Base-by-base conservation (phyloP, 2,329 filamentous ascomycete species). In the Gaeumannomyces tritici region DNA sequence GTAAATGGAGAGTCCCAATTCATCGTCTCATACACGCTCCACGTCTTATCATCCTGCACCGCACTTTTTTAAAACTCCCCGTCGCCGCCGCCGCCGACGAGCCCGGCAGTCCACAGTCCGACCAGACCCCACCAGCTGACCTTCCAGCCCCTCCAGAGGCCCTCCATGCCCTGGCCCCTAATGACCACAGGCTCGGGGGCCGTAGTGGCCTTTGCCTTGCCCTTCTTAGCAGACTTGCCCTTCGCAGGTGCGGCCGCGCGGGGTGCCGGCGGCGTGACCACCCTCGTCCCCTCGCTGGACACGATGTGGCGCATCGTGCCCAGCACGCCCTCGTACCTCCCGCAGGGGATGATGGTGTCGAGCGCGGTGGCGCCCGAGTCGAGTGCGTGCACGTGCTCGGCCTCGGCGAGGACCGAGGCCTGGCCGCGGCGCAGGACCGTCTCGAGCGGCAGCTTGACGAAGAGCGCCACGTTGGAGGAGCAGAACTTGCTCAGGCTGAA, bases 351-450 rank as follows among this genome's bases (percentile, higher is more conserved):
- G 62, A 97, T 87, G 0, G 91, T 92, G 62, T 91, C 86, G 57
- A 90, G 29, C 21, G 27, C 57, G 21, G 18, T 21, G 4, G 51
- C 51, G 2, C 59, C 4, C 2, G 64, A 70, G 26, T 80, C 77
- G 3, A 84, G 73, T 0, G 85, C 83, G 13, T 74, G 72, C 2
- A 82, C 66, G 62, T 85, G 83, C 13, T 76, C 69, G 1, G 81
- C 80, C 18, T 80, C 80, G 21, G 81, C 81, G 57, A 91, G 80
- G 1, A 91, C 86, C 1, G 87, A 81, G 64, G 95, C 88, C 74
- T 99, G 95, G 6, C 91, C 93, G 64, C 95, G 86, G 59, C 95
- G 88, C 9, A 98, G 82, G 21, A 96, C 89, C 0, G 93, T 98
- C 75, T 99, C 95, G 5, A 98, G 80, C 0, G 95, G 95, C 15